Evolutionary conservation across 2,329 filamentous ascomycete genomes (phyloP).

Genomic region (Colletotrichum eremochloae): DNA sequence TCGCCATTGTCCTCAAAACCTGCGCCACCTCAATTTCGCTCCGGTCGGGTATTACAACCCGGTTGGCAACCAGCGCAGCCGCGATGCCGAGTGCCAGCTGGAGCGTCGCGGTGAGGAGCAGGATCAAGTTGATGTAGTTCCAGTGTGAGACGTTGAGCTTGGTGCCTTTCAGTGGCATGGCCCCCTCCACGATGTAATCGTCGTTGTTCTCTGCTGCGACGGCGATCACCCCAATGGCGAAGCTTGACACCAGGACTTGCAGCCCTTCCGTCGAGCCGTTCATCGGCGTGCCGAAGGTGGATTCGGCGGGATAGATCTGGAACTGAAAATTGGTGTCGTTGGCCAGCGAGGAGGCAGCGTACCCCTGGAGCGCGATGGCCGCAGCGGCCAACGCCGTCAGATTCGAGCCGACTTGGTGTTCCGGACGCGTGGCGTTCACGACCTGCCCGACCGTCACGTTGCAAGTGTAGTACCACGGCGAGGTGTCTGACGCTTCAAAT

Average conservation of each 20-base stretch:
- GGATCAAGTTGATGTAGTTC: conserved; percentile 50
- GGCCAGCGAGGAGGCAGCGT: conserved; percentile 45
- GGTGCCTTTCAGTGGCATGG: conserved; percentile 50
- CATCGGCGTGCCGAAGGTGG: conserved; percentile 52
- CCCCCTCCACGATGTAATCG: conserved; percentile 46
- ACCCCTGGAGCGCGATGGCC: conserved; percentile 58
- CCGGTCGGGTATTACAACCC: conserved; percentile 45
- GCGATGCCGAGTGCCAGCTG: conserved; percentile 49
- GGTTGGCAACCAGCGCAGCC: conserved; percentile 45
- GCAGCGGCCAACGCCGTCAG: conserved; percentile 52
- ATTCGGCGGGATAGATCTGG: conserved; percentile 59
- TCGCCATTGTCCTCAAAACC: conserved; percentile 41
- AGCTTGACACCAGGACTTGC: conserved; percentile 53
- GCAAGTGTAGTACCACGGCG: conserved; percentile 59
- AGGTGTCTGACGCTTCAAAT: conserved; percentile 53
- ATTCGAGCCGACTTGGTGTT: conserved; percentile 52
- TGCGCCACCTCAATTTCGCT: conserved; percentile 40
- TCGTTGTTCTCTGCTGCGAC: conserved; percentile 50
- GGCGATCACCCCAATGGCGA: conserved; percentile 53
- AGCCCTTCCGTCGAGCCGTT: conserved; percentile 51
- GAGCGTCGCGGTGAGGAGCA: conserved; percentile 50
- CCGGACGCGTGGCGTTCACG: conserved; percentile 51
- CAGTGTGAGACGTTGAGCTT: conserved; percentile 51
- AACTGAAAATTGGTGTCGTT: conserved; percentile 48
- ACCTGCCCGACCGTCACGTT: conserved; percentile 54